phyloP scores from a whole-genome alignment of 495 filamentous ascomycete species.

The Venustampulla echinocandica region DNA sequence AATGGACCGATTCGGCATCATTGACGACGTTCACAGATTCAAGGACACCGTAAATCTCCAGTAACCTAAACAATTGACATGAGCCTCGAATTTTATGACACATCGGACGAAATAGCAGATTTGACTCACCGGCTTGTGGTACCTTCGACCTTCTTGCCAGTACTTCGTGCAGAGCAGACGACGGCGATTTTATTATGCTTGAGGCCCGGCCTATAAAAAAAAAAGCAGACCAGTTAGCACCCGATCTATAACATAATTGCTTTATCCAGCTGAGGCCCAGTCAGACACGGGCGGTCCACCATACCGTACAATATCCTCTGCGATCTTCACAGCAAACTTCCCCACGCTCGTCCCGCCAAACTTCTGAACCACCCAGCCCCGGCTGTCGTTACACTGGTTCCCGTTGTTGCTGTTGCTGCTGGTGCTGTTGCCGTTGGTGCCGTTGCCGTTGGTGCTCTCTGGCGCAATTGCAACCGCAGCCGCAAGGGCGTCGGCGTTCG shows the following conservation, averaged over 20 bases:
- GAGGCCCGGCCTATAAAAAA: slow-evolving; percentile 52
- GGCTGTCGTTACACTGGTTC: slow-evolving; percentile 6
- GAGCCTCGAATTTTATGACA: background rate
- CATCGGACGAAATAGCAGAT: background rate
- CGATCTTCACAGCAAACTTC: slow-evolving; percentile 63
- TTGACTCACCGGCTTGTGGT: slow-evolving; percentile 91
- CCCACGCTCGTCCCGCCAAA: slow-evolving; percentile 71
- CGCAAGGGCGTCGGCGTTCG: too few relatives aligned
- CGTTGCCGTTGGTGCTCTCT: too few relatives aligned
- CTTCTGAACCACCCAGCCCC: slow-evolving; percentile 71
- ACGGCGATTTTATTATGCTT: slow-evolving; percentile 65
- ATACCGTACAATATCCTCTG: slow-evolving; percentile 66
- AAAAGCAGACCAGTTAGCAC: slow-evolving; percentile 1
- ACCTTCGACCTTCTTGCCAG: slow-evolving; percentile 79
- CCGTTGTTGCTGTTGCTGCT: too few relatives aligned
- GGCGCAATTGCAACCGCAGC: too few relatives aligned
- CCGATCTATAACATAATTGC: background rate
- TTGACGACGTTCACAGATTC: slow-evolving; percentile 59
- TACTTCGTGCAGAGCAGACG: slow-evolving; percentile 89
- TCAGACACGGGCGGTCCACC: slow-evolving; percentile 10
- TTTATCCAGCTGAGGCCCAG: slow-evolving; percentile 10
- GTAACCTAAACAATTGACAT: slow-evolving; percentile 27
- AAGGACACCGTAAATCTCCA: slow-evolving; percentile 55
- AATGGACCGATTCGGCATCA: slow-evolving; percentile 49
- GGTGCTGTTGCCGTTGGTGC: too few relatives aligned